Conservation (phyloP, 257 asterid species). For the Thymus quinquecostatus region DNA sequence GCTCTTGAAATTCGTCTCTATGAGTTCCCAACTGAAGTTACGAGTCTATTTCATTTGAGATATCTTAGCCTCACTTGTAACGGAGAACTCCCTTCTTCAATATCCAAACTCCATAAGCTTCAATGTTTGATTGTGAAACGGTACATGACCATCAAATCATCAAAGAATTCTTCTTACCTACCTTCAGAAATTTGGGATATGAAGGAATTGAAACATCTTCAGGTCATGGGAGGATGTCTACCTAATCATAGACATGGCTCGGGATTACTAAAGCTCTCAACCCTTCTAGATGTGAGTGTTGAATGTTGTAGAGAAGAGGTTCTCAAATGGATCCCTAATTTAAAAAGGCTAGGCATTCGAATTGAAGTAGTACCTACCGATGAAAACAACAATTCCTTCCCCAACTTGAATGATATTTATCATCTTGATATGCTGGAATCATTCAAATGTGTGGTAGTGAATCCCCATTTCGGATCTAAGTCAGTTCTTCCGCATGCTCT, state of each 20-base stretch:
- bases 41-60: neutral
- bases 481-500: no score
- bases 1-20: neutral
- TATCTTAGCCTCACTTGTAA: constrained; percentile 9
- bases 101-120: neutral
- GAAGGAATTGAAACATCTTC: constrained; percentile 1
- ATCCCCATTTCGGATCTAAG: no score
- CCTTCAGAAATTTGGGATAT: constrained; percentile 8
- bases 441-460: no score
- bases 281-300: neutral
- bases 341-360: constrained; percentile 3
- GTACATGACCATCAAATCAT: neutral
- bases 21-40: neutral
- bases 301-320: neutral
- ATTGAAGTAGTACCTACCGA: neutral
- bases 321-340: constrained; percentile 1
- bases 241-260: neutral
- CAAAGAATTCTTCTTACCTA: neutral
- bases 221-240: neutral
- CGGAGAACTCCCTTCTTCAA: neutral
- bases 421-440: no score
- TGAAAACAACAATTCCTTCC: neutral
- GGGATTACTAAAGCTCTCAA: neutral
- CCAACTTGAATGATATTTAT: no score
- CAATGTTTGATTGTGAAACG: neutral